Evolutionary conservation across 345 rosid genomes (phyloP).

Genomic region (Citrus cavaleriei): DNA sequence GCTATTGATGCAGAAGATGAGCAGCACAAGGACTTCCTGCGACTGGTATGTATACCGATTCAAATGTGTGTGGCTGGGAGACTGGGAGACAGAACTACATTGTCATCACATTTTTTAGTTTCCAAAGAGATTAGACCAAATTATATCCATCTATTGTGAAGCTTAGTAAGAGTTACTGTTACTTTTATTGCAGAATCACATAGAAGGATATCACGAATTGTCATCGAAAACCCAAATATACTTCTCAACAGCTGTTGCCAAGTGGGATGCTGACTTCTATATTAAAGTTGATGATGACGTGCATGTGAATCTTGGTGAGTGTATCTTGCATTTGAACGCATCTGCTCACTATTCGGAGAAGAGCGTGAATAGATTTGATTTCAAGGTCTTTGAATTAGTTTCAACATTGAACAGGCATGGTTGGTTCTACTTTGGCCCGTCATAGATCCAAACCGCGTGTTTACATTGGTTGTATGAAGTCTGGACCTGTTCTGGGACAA

Average conservation of each 20-base stretch:
- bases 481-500: conserved; percentile 90
- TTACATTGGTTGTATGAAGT: conserved; percentile 96
- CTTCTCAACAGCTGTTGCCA: conserved; percentile 62
- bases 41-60: conserved; percentile 40
- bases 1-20: conserved; percentile 69
- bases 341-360: conserved; percentile 8
- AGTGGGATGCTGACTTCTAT: conserved; percentile 85
- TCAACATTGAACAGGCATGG: conserved; percentile 47
- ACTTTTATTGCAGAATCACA: conserved; percentile 55
- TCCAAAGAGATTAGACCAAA: background rate
- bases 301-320: conserved; percentile 91
- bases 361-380: background rate
- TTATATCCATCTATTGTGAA: background rate
- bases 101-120: background rate
- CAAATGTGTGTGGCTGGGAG: background rate
- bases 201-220: conserved; percentile 72
- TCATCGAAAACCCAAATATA: conserved; percentile 69
- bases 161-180: background rate
- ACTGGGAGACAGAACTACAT: background rate
- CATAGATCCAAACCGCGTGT: conserved; percentile 74
- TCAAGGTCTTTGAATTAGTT: conserved; percentile 11
- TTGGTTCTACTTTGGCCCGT: conserved; percentile 76
- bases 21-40: conserved; percentile 63
- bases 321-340: background rate
- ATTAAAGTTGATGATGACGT: conserved; percentile 80